Base-by-base conservation (phyloP, 495 filamentous ascomycete genomes). In the Cercophora sp. region DNA sequence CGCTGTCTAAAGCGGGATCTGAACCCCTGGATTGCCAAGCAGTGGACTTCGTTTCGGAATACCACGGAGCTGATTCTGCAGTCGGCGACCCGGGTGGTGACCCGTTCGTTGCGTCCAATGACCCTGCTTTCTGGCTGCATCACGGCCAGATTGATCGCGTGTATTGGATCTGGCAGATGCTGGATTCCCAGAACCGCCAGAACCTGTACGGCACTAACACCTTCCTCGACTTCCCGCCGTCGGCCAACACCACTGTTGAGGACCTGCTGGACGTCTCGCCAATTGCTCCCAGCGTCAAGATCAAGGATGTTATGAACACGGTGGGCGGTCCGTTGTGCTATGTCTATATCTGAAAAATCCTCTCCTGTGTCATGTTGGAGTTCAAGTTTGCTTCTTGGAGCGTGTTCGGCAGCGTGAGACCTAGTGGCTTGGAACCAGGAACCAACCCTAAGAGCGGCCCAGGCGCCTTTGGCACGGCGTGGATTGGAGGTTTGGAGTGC, bases 151-250 rank as follows among this genome's bases (percentile, higher is more conserved):
- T 89, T 45, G 85, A 88, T 62, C 80, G 82, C n/a, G 47, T 81
- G 2, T 89, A 77, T 71, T 85, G 82, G 78, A 81, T 83, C 22
- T 89, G 86, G 86, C 85, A 89, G 69, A 79, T 73, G 42, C 59
- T 78, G 46, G 76, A 87, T 55, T 62, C 70, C 16, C 43, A 57
- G 47, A 67, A 70, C 19, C 69, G 82, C 36, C 59, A 60, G 31
- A 50, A 70, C 65, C 18, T 70, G 81, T 53, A 69, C 64, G 19
- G 63, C 16, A 66, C 58, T 15, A 54, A 52, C 23, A 52, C 53
- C 0, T 18, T 61, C 25, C 15, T 64, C n/a, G 44, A 86, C 58
- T 26, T 56, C 3, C 62, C 67, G 3, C 70, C 74, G 0, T 68
- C 61, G 34, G 51, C 61, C 5, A 62, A 75, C 50, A 66, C 64